Percentiles rank a stretch among this genome's conserved stretches.
Conservation (phyloP, 2,329 filamentous ascomycete species). For the Phyllosticta ampelicida region DNA sequence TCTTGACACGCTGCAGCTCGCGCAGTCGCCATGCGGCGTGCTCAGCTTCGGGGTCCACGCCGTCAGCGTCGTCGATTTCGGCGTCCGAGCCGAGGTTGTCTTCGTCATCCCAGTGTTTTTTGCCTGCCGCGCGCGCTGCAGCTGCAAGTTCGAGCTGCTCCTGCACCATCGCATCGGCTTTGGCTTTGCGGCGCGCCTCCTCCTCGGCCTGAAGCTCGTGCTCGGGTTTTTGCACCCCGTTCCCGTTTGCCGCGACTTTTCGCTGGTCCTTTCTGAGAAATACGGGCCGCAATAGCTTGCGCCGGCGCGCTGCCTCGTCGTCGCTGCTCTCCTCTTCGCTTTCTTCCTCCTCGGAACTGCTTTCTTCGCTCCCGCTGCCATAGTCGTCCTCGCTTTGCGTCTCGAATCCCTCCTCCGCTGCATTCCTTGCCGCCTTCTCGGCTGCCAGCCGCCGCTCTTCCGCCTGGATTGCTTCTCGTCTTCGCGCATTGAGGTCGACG, state of each 20-base stretch:
- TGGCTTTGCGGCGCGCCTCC: slow-evolving; percentile 52
- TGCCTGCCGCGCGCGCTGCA: slow-evolving; percentile 60
- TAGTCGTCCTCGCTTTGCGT: slow-evolving; percentile 37
- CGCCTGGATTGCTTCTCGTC: slow-evolving; percentile 20
- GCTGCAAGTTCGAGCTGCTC: slow-evolving; percentile 74
- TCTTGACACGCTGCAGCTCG: slow-evolving; percentile 78
- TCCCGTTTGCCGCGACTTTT: slow-evolving; percentile 21
- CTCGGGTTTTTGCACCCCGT: slow-evolving; percentile 20
- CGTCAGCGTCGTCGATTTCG: slow-evolving; percentile 83
- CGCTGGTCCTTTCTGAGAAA: slow-evolving; percentile 56
- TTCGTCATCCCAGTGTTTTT: slow-evolving; percentile 76
- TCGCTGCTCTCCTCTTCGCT: slow-evolving; percentile 40
- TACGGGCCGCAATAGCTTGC: slow-evolving; percentile 49
- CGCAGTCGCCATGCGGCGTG: slow-evolving; percentile 87
- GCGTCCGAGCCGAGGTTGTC: slow-evolving; percentile 55
- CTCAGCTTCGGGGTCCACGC: slow-evolving; percentile 75
- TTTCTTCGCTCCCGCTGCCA: slow-evolving; percentile 12
- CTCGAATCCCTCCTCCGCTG: slow-evolving; percentile 49
- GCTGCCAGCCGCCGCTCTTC: slow-evolving; percentile 18
- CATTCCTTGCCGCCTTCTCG: slow-evolving; percentile 17
- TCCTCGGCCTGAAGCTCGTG: slow-evolving; percentile 38
- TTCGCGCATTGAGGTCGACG: slow-evolving; percentile 25
- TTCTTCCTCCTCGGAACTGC: slow-evolving; percentile 20
- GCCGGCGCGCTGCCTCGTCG: slow-evolving; percentile 44
- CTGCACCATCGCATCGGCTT: slow-evolving; percentile 70